Evolutionary conservation across 208 protist genomes (phyloP).

Genomic region (Herpetomonas samuelpessoai): DNA sequence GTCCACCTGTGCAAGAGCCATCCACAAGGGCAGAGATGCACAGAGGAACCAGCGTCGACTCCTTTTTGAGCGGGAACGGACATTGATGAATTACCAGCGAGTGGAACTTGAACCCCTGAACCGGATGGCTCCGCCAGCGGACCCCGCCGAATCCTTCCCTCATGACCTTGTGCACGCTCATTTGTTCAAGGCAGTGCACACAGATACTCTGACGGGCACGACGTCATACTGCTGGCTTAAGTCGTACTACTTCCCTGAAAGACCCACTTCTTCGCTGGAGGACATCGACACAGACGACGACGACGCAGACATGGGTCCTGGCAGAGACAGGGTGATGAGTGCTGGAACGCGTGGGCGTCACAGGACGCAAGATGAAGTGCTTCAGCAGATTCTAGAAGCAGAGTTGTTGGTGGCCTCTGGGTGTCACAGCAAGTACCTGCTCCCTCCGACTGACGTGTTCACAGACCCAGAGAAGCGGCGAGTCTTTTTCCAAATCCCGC

Average conservation of each 20-base stretch:
- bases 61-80: constrained; percentile 62
- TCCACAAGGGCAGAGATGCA: constrained; percentile 2
- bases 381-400: constrained; percentile 33
- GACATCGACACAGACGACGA: neutral
- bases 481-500: constrained; percentile 65
- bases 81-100: constrained; percentile 54
- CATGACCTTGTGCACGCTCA: neutral
- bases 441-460: constrained; percentile 54
- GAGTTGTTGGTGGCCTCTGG: constrained; percentile 34
- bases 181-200: neutral
- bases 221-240: neutral
- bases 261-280: neutral
- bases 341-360: neutral
- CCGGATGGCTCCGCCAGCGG: constrained; percentile 29
- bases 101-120: constrained; percentile 46
- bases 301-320: neutral
- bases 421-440: constrained; percentile 38
- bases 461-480: constrained; percentile 36
- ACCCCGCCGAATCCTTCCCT: neutral
- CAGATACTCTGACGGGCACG: neutral
- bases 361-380: constrained; percentile 5
- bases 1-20: constrained; percentile 32
- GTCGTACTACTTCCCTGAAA: neutral
- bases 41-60: constrained; percentile 27
- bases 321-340: no score